Evolutionary conservation across 257 asterid genomes (phyloP), one percentile per base, ranked within the genome.

Genomic region (Lavandula angustifolia): DNA sequence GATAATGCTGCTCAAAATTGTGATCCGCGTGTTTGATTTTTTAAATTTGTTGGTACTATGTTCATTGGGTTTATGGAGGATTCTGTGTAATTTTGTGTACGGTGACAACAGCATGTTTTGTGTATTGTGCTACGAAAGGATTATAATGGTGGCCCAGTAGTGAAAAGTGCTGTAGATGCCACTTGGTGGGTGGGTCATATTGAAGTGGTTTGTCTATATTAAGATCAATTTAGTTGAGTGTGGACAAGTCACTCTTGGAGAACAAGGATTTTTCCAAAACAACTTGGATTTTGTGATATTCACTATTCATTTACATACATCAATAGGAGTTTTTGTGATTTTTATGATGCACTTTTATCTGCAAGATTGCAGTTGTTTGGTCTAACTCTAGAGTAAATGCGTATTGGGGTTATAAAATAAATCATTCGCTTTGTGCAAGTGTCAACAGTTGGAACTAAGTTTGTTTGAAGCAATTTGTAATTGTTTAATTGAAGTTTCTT

Each of bases 111-210:
- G 60, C 3, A 54, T 33, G 11, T 70, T 43, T 65, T 46, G 37
- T 44, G 16, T 42, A n/a, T 8, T 4, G 43, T 55, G 46, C 34
- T 38, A 6, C n/a, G n/a, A 40, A 18, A 17, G 52, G 11, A 16
- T 9, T 43, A 0, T 10, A 8, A 60, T 66, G 73, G 73, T 66
- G 73, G 73, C 56, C 51, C 44, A 44, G 44, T 60, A 8, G 46
- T 40, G n/a, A 40, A 40, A 40, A 8, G 46, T 40, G 46, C 46
- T 40, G 9, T 22, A 22, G 27, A 22, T 22, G 27, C 1, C 27
- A 22, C 27, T 22, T 22, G 27, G 27, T 22, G 38, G 5, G n/a
- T n/a, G n/a, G n/a, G n/a, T n/a, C n/a, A n/a, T n/a, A n/a, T n/a
- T n/a, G n/a, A n/a, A n/a, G n/a, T n/a, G 38, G 38, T 34, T 34